These are phyloP conservation scores for Venturia nashicola DNA, from an alignment of 2,329 filamentous ascomycete genomes.

Conservation along the genomic window DNA sequence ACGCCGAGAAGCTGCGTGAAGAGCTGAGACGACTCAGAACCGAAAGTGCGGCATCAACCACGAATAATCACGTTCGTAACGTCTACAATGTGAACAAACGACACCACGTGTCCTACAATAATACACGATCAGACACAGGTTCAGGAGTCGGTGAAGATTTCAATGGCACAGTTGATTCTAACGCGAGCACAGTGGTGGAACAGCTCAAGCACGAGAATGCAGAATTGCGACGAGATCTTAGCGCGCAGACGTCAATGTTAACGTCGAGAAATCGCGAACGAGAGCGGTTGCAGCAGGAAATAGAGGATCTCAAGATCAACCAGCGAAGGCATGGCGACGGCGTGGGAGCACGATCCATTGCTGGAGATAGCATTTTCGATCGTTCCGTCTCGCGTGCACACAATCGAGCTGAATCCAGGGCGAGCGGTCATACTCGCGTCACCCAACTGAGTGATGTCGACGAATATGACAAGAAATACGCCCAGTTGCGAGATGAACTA, in stretches of 20 bases:
- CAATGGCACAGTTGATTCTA: conserved; percentile 14
- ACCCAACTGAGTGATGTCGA: conserved; percentile 65
- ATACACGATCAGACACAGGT: conserved; percentile 13
- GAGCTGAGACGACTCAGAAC: conserved; percentile 61
- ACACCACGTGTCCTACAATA: conserved; percentile 16
- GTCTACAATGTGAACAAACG: conserved; percentile 26
- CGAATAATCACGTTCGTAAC: conserved; percentile 26
- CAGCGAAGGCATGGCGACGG: conserved; percentile 49
- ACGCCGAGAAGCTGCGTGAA: conserved; percentile 71
- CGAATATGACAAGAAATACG: conserved; percentile 72
- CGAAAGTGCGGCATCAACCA: conserved; percentile 24
- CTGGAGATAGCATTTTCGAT: conserved; percentile 84
- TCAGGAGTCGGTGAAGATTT: conserved; percentile 21
- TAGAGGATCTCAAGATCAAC: conserved; percentile 87
- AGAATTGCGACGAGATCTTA: conserved; percentile 80
- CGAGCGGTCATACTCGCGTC: conserved; percentile 55
- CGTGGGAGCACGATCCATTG: conserved; percentile 38
- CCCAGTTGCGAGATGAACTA: conserved; percentile 72
- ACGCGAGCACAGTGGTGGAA: conserved; percentile 59
- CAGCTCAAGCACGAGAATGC: conserved; percentile 85
- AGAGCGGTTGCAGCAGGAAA: conserved; percentile 88
- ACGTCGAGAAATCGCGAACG: conserved; percentile 93
- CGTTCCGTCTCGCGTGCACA: conserved; percentile 82
- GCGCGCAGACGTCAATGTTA: conserved; percentile 93
- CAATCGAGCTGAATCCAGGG: conserved; percentile 60